Conservation (phyloP, 1,284 basidiomycete genomes). For the Ceratobasidium papillatum region DNA sequence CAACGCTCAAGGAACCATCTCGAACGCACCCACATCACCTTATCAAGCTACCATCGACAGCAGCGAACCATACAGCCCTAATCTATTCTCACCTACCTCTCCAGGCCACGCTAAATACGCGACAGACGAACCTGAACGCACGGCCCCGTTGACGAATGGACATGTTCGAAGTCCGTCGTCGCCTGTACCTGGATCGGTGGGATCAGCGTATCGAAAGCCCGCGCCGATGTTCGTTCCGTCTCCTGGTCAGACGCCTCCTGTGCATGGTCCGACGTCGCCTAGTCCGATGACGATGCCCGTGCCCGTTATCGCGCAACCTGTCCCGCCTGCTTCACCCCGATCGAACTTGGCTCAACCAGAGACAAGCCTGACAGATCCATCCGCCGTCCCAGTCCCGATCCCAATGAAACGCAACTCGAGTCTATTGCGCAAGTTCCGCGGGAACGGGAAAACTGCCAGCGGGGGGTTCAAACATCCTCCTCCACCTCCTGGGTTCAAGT, state of each 20-base stretch:
- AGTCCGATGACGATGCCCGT: slow-evolving; percentile 28
- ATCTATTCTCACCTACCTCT: neutral
- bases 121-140: slow-evolving; percentile 18
- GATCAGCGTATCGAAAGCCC: slow-evolving; percentile 1
- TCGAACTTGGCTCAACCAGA: neutral
- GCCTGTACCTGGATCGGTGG: neutral
- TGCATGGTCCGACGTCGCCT: neutral
- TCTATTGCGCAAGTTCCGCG: slow-evolving; percentile 28
- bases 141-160: neutral
- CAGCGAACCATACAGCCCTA: slow-evolving; percentile 14
- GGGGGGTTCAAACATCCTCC: slow-evolving; percentile 32
- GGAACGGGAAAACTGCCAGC: slow-evolving; percentile 3
- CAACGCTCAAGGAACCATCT: neutral
- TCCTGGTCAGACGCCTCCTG: neutral
- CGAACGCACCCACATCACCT: neutral
- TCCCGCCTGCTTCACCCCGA: neutral
- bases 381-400: slow-evolving; percentile 10
- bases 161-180: slow-evolving; percentile 6
- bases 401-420: slow-evolving; percentile 31
- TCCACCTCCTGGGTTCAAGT: slow-evolving; percentile 10
- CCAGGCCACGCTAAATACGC: slow-evolving; percentile 16
- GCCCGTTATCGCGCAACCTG: neutral
- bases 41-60: slow-evolving; percentile 26
- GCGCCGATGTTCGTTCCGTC: neutral
- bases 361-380: neutral